Base-by-base conservation (phyloP, 129 eudicot species). In the Logfia minima region DNA sequence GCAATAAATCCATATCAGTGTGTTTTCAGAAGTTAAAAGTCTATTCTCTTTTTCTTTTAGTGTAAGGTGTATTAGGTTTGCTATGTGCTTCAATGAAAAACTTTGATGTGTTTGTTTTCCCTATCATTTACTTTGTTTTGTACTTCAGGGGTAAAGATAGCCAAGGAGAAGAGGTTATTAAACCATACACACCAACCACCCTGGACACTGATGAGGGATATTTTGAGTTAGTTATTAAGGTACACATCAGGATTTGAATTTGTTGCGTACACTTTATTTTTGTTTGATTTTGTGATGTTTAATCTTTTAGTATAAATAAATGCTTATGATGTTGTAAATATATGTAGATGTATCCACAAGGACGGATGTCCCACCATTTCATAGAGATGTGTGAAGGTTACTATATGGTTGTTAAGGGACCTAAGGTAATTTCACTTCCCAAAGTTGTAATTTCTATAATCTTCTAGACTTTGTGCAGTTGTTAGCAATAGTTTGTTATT, bases 171-270 rank as follows among this genome's bases (percentile, higher is more conserved):
- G 97, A 94, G 69, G 97, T 94, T 66, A 83, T 94, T 37, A 94
- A 91, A 75, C 90, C 98, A 14, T 94, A 94, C 83, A 94, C 98
- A 23, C 98, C 98, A 41, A 91, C 92, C 45, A 94, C 98, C 35
- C 75, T 94, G 81, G 98, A 94, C 83, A 87, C 93, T 4, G 97
- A 94, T 82, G 90, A 87, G 82, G 98, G 98, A 72, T 76, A 89
- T 71, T 91, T 94, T 78, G 97, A 94, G 80, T 84, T 94, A n/a
- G 98, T 94, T 74, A 90, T 94, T 75, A 94, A 93, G 98, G 97
- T 94, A 82, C 68, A 28, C 5, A 5, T 37, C 62, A 56, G 2
- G 16, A 53, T 66, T 35, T 32, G 9, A 28, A 22, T 56, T 66
- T 24, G 52, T 66, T 41, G 19, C 35, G 6, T 26, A 7, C 5